Evolutionary conservation across 805 yeast genomes (phyloP).

Genomic region (Metschnikowia koreensis): DNA sequence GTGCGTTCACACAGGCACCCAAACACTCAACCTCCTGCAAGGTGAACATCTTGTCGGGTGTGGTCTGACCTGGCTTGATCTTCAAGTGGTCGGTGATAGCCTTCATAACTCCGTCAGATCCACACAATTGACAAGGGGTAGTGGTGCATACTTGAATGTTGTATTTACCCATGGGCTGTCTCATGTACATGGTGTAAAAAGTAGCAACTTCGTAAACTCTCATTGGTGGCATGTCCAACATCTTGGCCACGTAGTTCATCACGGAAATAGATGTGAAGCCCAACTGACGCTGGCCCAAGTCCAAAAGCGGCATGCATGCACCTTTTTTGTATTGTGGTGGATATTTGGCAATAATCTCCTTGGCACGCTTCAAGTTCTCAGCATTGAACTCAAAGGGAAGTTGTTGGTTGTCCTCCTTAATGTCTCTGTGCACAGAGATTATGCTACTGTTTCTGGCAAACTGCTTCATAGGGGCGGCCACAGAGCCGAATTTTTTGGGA

Average conservation of each 20-base stretch:
- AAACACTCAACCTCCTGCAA: constrained; percentile 87
- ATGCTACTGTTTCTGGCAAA: constrained; percentile 36
- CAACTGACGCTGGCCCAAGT: constrained; percentile 81
- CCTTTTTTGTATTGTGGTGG: constrained; percentile 86
- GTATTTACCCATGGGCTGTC: constrained; percentile 82
- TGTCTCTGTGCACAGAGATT: constrained; percentile 69
- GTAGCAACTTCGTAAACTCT: constrained; percentile 92
- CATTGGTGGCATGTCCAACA: constrained; percentile 90
- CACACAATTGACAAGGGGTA: constrained; percentile 85
- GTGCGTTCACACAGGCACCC: constrained; percentile 91
- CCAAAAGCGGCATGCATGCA: constrained; percentile 84
- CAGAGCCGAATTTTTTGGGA: constrained; percentile 16
- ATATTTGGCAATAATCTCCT: constrained; percentile 71
- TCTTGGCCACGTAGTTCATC: constrained; percentile 85
- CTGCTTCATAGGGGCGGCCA: constrained; percentile 8
- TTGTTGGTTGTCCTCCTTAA: constrained; percentile 61
- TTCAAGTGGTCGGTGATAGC: constrained; percentile 61
- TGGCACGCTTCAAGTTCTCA: constrained; percentile 66
- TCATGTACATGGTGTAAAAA: constrained; percentile 86
- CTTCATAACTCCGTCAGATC: constrained; percentile 73
- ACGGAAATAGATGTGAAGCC: constrained; percentile 85
- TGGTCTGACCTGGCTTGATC: constrained; percentile 75
- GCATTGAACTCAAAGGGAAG: constrained; percentile 70
- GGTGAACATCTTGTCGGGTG: constrained; percentile 71
- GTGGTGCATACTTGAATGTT: constrained; percentile 86